These are phyloP conservation scores for Alternaria sp. DNA, from an alignment of 2,329 filamentous ascomycete genomes.

Conservation along the genomic window DNA sequence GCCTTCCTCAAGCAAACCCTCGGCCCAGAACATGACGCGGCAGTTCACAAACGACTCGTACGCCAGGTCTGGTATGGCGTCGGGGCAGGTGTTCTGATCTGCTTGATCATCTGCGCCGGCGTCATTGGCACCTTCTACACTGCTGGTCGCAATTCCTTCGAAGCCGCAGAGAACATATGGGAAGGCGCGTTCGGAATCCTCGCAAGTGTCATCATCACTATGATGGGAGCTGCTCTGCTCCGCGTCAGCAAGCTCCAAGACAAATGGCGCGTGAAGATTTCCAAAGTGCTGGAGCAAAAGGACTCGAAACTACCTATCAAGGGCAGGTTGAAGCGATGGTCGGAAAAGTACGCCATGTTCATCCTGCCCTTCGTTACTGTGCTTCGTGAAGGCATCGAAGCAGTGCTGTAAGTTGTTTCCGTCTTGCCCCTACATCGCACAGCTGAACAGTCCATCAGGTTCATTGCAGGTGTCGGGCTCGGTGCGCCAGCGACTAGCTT, in stretches of 20 bases:
- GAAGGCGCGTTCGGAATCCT: conserved; percentile 80
- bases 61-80: conserved; percentile 75
- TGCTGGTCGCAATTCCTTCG: conserved; percentile 71
- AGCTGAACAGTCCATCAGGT: conserved; percentile 47
- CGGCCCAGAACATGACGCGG: conserved; percentile 65
- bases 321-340: conserved; percentile 65
- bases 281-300: conserved; percentile 68
- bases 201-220: conserved; percentile 78
- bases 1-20: conserved; percentile 85
- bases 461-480: conserved; percentile 83
- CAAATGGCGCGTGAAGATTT: conserved; percentile 86
- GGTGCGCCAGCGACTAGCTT: conserved; percentile 76
- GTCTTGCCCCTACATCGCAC: neutral
- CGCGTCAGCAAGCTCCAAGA: conserved; percentile 82
- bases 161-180: conserved; percentile 74
- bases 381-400: conserved; percentile 84
- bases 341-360: conserved; percentile 86
- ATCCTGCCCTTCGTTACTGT: conserved; percentile 85
- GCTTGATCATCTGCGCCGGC: conserved; percentile 66
- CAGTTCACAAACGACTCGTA: conserved; percentile 70
- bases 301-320: conserved; percentile 49
- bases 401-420: conserved; percentile 63
- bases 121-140: conserved; percentile 75
- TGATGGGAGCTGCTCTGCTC: conserved; percentile 80
- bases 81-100: conserved; percentile 66